Evolutionary conservation across 805 yeast species (phyloP), one percentile per base, ranked within the genome.

Genomic region (Lipomyces chichibuensis): DNA sequence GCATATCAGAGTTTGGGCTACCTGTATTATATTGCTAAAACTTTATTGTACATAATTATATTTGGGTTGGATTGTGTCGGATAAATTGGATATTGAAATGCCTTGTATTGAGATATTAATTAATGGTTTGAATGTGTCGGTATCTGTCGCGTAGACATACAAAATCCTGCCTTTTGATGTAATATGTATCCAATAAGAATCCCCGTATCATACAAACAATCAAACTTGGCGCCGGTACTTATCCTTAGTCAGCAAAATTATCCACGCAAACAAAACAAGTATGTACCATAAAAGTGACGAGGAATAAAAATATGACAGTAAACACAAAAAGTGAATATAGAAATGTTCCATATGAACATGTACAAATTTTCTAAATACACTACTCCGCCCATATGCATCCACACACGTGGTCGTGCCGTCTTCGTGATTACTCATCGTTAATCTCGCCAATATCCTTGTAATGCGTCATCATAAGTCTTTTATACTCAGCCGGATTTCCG

Each of bases 401-500:
- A 43, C 49, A n/a, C 11, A 17, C 49, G 23, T 37, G 43, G 43
- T 43, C 23, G 23, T n/a, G 49, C 20, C 49, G 23, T 43, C 49
- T 43, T 43, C 49, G 49, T 43, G 49, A n/a, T 43, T 63, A 69
- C 46, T 63, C 65, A 63, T 69, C 71, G 20, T 25, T 61, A 59
- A 69, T 35, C 62, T 76, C 79, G 39, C 76, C 76, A 13, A 74
- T 70, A 62, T 77, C 81, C 71, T 79, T 77, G 72, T 81, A 81
- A 57, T 82, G 76, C 70, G 74, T 77, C 78, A 77, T 69, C 63
- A 81, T 69, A 56, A 77, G 72, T 27, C 77, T 73, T 70, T 76
- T 78, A 72, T 80, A 84, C 73, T 82, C 85, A 6, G 73, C 75
- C 65, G 80, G 80, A 67, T 82, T 76, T 46, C 72, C 71, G 69